These are phyloP conservation scores for Leccinum subgranulosum DNA, from an alignment of 768 basidiomycete species.

Conservation along the genomic window DNA sequence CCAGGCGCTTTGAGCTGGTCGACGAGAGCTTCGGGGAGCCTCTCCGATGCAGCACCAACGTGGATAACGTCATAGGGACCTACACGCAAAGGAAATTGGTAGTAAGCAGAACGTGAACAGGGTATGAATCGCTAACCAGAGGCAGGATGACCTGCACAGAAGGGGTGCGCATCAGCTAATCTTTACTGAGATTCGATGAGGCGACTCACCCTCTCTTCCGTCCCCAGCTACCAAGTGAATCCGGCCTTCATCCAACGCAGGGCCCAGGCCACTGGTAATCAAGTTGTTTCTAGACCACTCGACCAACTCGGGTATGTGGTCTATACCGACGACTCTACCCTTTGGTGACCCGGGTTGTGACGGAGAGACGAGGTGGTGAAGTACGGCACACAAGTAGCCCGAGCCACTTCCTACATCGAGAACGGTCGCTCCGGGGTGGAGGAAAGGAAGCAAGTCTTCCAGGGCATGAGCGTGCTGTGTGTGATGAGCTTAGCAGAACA, in stretches of 20 bases:
- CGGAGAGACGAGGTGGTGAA: conserved; percentile 64
- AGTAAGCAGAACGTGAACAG: neutral
- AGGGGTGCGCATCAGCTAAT: neutral
- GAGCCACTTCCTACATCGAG: conserved; percentile 91
- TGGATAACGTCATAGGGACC: conserved; percentile 85
- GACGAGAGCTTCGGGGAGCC: conserved; percentile 64
- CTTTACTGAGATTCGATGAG: neutral
- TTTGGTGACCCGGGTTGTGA: conserved; percentile 16
- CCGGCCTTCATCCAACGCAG: conserved; percentile 47
- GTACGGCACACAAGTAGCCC: conserved; percentile 80
- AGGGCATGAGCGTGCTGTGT: conserved; percentile 81
- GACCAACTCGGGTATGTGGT: conserved; percentile 81
- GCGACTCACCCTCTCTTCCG: conserved; percentile 63
- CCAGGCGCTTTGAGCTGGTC: conserved; percentile 76
- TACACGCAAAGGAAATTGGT: conserved; percentile 15
- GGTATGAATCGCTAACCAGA: conserved; percentile 27
- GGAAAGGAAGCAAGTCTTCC: conserved; percentile 71
- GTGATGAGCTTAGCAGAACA: neutral
- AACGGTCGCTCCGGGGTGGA: conserved; percentile 67
- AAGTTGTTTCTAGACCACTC: conserved; percentile 71
- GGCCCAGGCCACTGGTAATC: conserved; percentile 56
- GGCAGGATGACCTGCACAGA: conserved; percentile 34
- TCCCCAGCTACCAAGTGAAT: conserved; percentile 74
- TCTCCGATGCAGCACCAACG: conserved; percentile 89
- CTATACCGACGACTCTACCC: conserved; percentile 81